Conservation (phyloP, 1,284 basidiomycete species). For the Apiotrichum akiyoshidainum region DNA sequence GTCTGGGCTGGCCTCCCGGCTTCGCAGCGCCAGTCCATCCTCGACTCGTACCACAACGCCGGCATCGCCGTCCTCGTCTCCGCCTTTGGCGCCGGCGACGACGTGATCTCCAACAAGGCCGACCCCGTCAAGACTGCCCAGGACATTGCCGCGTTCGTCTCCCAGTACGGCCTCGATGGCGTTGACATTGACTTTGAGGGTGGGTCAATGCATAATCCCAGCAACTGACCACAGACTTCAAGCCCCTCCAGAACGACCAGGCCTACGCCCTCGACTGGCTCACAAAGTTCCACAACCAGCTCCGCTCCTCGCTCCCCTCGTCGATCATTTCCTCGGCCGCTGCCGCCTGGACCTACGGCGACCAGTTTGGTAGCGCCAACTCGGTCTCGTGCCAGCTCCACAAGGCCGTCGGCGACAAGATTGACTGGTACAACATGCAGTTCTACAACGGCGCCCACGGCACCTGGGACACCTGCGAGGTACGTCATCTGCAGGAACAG, state of each 20-base stretch:
- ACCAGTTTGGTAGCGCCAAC: slow-evolving; percentile 11
- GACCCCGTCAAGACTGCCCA: slow-evolving; percentile 47
- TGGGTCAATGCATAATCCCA: background rate
- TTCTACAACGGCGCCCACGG: slow-evolving; percentile 44
- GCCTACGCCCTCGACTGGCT: slow-evolving; percentile 20
- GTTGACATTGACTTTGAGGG: slow-evolving; percentile 56
- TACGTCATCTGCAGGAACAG: background rate
- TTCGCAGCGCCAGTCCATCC: slow-evolving; percentile 33
- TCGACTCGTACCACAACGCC: slow-evolving; percentile 49
- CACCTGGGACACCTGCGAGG: slow-evolving; percentile 24
- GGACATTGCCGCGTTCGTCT: slow-evolving; percentile 47
- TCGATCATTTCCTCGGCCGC: slow-evolving; percentile 42
- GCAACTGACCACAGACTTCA: slow-evolving; percentile 9
- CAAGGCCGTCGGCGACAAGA: slow-evolving; percentile 30
- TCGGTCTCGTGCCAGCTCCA: slow-evolving; percentile 43
- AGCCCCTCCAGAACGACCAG: slow-evolving; percentile 10
- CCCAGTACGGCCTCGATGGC: slow-evolving; percentile 53
- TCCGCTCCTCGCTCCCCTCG: slow-evolving; percentile 38
- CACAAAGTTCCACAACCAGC: slow-evolving; percentile 42
- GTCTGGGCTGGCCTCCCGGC: slow-evolving; percentile 40
- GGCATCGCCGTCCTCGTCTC: slow-evolving; percentile 54
- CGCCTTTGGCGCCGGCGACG: slow-evolving; percentile 53
- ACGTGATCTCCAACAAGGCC: slow-evolving; percentile 38
- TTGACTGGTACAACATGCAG: slow-evolving; percentile 45
- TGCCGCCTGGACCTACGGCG: slow-evolving; percentile 30